phyloP scores from a whole-genome alignment of 257 asterid species.

The Paraleonurus japonicus region DNA sequence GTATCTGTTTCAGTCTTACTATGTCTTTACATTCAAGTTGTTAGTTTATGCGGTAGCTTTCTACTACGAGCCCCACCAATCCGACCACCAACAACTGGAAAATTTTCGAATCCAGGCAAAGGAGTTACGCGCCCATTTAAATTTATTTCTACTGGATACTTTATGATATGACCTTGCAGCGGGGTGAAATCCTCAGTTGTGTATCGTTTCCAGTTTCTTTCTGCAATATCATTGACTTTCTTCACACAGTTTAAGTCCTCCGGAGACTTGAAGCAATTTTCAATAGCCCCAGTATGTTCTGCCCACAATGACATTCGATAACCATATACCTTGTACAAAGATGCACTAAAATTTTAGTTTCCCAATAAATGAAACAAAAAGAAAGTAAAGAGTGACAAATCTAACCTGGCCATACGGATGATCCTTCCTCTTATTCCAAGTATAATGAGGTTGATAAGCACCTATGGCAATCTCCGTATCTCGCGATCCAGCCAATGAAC shows the following conservation, averaged over 20 bases:
- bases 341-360: too few species aligned
- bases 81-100: too few species aligned
- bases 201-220: not conserved
- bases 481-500: too few species aligned
- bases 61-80: too few species aligned
- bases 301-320: not conserved
- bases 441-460: not conserved
- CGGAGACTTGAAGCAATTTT: not conserved
- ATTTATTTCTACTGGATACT: not conserved
- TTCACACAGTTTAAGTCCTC: not conserved
- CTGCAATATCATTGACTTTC: not conserved
- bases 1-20: too few species aligned
- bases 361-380: not conserved
- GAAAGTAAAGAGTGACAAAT: not conserved
- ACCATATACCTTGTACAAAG: not conserved
- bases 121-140: not conserved
- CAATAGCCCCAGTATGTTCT: not conserved
- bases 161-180: not conserved
- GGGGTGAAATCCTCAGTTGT: not conserved
- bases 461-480: not conserved
- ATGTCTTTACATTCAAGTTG: too few species aligned
- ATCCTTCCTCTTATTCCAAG: not conserved
- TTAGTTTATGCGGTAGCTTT: too few species aligned
- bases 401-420: not conserved
- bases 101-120: too few species aligned